These are phyloP conservation scores for Ilyonectria destructans DNA, from an alignment of 2,329 filamentous ascomycete genomes.

Conservation along the genomic window DNA sequence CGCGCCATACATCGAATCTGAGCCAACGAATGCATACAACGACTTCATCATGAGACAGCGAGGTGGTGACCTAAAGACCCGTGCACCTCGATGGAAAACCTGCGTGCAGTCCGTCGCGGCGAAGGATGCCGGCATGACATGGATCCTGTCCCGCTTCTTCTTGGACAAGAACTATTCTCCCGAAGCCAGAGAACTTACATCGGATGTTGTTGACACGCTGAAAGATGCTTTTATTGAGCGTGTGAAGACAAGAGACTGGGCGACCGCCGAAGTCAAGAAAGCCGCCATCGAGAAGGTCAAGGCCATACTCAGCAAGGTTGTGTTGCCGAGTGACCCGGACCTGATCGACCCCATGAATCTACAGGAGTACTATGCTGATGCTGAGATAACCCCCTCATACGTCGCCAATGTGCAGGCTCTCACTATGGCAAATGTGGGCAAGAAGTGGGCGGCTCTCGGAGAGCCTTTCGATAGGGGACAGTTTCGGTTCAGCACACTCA, in stretches of 20 bases:
- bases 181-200: slow-evolving; percentile 76
- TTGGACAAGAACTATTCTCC: slow-evolving; percentile 79
- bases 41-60: slow-evolving; percentile 74
- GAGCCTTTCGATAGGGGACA: slow-evolving; percentile 73
- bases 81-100: slow-evolving; percentile 31
- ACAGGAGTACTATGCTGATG: slow-evolving; percentile 69
- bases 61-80: slow-evolving; percentile 13
- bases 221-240: slow-evolving; percentile 77
- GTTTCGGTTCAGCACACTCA: slow-evolving; percentile 74
- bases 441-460: slow-evolving; percentile 72
- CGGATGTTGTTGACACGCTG: slow-evolving; percentile 80
- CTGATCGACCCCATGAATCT: slow-evolving; percentile 72
- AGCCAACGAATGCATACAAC: slow-evolving; percentile 72
- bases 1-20: slow-evolving; percentile 69
- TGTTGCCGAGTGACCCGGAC: slow-evolving; percentile 76
- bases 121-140: slow-evolving; percentile 63
- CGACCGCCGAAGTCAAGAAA: slow-evolving; percentile 73
- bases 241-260: slow-evolving; percentile 74
- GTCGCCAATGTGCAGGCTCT: slow-evolving; percentile 73
- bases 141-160: slow-evolving; percentile 81
- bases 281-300: slow-evolving; percentile 76
- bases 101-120: slow-evolving; percentile 22
- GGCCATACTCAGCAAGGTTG: slow-evolving; percentile 79
- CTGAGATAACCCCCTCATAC: slow-evolving; percentile 67
- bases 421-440: slow-evolving; percentile 62